Conservation (phyloP, 179 eudicot genomes). For the Vitellaria paradoxa region DNA sequence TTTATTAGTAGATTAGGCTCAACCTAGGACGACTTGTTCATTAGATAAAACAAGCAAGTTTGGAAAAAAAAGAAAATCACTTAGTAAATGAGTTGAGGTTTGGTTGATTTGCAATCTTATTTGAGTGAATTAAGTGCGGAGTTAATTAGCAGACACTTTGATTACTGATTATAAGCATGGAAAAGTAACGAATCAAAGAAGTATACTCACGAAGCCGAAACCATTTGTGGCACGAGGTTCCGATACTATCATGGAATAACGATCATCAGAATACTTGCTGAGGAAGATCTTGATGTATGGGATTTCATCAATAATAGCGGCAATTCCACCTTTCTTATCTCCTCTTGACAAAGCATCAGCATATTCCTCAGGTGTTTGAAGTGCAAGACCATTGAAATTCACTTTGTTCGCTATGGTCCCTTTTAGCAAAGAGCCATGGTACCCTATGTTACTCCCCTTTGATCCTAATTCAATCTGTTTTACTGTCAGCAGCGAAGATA, state of each 20-base stretch:
- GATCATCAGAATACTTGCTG: slow-evolving; percentile 11
- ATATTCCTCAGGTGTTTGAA: slow-evolving; percentile 1
- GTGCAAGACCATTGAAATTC: not conserved
- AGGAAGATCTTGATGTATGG: slow-evolving; percentile 26
- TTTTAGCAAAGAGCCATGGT: slow-evolving; percentile 7
- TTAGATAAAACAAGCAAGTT: too few relatives aligned
- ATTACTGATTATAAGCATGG: not conserved
- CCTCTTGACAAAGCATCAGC: slow-evolving; percentile 17
- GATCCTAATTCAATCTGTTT: slow-evolving; percentile 16
- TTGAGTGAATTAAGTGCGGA: too few relatives aligned
- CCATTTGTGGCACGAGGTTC: slow-evolving; percentile 14
- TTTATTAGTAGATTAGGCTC: too few relatives aligned
- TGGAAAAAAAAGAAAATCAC: too few relatives aligned
- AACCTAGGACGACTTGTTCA: too few relatives aligned
- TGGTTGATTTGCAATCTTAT: too few relatives aligned
- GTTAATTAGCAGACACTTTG: not conserved
- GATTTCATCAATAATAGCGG: slow-evolving; percentile 25
- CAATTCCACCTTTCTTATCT: slow-evolving; percentile 24
- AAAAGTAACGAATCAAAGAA: not conserved
- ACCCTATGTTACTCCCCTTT: slow-evolving; percentile 16
- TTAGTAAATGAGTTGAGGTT: too few relatives aligned
- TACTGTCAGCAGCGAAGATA: slow-evolving; percentile 25
- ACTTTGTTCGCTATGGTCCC: slow-evolving; percentile 4
- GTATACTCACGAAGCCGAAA: slow-evolving; percentile 25
- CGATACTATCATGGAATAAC: slow-evolving; percentile 12